Percentiles rank a stretch among this genome's conserved stretches.
These are phyloP conservation scores for Phytopythium helicoides DNA, from an alignment of 352 stramenopile species.

Conservation along the genomic window DNA sequence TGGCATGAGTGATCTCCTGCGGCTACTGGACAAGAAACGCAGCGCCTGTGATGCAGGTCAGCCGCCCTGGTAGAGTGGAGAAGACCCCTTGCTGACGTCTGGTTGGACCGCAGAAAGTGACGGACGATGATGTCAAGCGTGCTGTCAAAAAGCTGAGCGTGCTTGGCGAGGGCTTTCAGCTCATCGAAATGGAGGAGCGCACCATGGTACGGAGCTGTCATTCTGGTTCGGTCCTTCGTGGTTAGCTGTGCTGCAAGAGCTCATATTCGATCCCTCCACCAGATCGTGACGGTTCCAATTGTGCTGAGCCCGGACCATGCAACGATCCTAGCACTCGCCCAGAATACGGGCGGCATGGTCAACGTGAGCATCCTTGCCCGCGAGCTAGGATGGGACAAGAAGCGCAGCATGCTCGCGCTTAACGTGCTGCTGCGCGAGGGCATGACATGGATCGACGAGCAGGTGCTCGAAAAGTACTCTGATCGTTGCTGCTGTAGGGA, in stretches of 20 bases:
- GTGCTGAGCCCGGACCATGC: constrained; percentile 95
- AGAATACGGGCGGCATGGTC: constrained; percentile 88
- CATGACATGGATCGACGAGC: constrained; percentile 96
- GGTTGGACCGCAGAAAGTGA: constrained; percentile 49
- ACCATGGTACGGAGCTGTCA: constrained; percentile 83
- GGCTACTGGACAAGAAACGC: constrained; percentile 67
- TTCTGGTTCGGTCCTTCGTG: no score
- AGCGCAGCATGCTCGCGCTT: constrained; percentile 90
- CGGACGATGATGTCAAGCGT: constrained; percentile 92
- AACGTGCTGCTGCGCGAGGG: constrained; percentile 92
- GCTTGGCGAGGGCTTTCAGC: constrained; percentile 93
- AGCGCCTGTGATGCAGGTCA: constrained; percentile 54
- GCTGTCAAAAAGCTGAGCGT: constrained; percentile 95
- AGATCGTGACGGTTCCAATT: constrained; percentile 94
- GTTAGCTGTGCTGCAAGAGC: no score
- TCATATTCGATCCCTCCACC: neutral
- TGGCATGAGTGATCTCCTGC: constrained; percentile 75
- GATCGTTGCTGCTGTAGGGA: neutral
- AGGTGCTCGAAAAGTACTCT: constrained; percentile 34
- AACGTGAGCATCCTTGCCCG: constrained; percentile 81
- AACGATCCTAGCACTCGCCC: constrained; percentile 88
- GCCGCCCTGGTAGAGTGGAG: no score
- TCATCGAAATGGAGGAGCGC: constrained; percentile 90
- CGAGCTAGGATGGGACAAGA: constrained; percentile 88
- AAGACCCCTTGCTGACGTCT: neutral